Conservation (phyloP, 148 eudicot genomes). For the Persicaria maculosa region DNA sequence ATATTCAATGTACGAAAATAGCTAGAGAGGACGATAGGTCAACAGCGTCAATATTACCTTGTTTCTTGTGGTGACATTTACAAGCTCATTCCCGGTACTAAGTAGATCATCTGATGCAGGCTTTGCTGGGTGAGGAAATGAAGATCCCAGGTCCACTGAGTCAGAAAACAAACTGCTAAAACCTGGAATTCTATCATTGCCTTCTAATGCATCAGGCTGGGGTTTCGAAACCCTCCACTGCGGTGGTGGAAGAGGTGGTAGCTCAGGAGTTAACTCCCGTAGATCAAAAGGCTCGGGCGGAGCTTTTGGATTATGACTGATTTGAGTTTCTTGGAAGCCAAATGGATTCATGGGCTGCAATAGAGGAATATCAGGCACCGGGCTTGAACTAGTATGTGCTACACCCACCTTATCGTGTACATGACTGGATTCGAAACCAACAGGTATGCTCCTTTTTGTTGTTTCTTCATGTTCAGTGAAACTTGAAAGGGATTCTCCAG, state of each 20-base stretch:
- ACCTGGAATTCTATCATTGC: conserved; percentile 19
- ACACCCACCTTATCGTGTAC: conserved; percentile 19
- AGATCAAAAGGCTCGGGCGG: conserved; percentile 20
- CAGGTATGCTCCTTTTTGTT: conserved; percentile 16
- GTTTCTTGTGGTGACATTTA: conserved; percentile 20
- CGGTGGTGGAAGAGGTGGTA: conserved; percentile 89
- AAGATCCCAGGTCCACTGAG: conserved; percentile 24
- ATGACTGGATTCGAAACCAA: conserved; percentile 17
- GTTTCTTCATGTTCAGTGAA: conserved; percentile 33
- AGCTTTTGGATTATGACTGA: conserved; percentile 19
- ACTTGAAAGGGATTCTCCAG: conserved; percentile 57
- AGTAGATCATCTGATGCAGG: conserved; percentile 15
- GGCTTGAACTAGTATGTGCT: conserved; percentile 22
- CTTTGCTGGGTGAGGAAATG: conserved; percentile 30
- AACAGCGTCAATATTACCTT: conserved; percentile 29
- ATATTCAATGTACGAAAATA: conserved; percentile 6
- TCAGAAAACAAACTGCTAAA: conserved; percentile 24
- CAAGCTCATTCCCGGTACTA: background rate
- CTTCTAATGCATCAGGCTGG: conserved; percentile 25
- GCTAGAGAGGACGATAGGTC: background rate
- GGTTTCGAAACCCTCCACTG: conserved; percentile 60
- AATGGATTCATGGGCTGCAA: conserved; percentile 39
- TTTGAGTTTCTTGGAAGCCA: conserved; percentile 31
- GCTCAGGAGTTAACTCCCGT: conserved; percentile 36
- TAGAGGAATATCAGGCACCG: conserved; percentile 39